Evolutionary conservation across 192 early-diverging fungal species (phyloP).

Genomic region (Entomortierella beljakovae): DNA sequence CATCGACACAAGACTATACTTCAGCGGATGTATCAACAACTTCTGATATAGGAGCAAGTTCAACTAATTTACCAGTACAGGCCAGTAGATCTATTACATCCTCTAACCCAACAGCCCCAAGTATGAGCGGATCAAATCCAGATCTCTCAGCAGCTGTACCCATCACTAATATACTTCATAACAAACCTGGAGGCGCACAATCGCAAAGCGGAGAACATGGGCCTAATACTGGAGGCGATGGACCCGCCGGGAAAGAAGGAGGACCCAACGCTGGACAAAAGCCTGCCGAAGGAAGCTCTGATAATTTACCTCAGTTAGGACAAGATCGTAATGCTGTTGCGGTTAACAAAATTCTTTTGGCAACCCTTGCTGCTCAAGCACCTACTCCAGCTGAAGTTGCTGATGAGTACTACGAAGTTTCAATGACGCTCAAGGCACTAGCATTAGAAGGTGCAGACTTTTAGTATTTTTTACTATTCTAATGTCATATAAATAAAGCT

Average conservation of each 20-base stretch:
- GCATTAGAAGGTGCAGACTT: slow-evolving; percentile 47
- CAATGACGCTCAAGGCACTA: slow-evolving; percentile 45
- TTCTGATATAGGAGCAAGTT: neutral
- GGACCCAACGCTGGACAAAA: slow-evolving; percentile 3
- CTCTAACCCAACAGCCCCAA: neutral
- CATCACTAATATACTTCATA: neutral
- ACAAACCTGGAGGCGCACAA: neutral
- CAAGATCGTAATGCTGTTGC: slow-evolving; percentile 4
- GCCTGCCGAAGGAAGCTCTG: neutral
- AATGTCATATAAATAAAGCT: too few species aligned
- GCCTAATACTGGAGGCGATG: neutral
- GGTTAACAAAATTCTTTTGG: slow-evolving; percentile 6
- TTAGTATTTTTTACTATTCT: slow-evolving; percentile 3
- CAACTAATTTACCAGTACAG: too few species aligned
- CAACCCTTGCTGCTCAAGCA: neutral
- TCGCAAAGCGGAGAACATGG: neutral
- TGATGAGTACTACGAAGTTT: slow-evolving; percentile 50
- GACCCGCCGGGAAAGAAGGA: neutral
- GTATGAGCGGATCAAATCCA: neutral
- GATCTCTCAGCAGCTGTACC: neutral
- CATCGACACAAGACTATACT: neutral
- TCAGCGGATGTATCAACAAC: neutral
- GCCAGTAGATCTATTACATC: neutral
- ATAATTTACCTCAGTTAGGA: neutral
- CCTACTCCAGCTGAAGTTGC: slow-evolving; percentile 18